Base-by-base conservation (phyloP, 2,329 filamentous ascomycete species). In the Aspergillus aculeatus region DNA sequence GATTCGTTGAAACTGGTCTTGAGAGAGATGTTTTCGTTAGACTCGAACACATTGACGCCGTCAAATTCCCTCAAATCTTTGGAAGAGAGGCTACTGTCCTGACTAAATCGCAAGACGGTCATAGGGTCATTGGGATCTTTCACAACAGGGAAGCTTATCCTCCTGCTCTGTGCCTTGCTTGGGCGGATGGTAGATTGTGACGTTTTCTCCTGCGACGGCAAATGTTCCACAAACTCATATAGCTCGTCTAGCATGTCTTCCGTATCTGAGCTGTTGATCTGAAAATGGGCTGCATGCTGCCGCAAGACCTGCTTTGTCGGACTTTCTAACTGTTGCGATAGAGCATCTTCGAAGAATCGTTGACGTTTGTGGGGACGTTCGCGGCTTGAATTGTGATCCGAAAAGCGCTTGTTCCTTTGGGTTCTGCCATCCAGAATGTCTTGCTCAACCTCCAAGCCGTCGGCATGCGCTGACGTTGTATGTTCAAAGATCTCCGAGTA, bases 101-200 rank as follows among this genome's bases (percentile, higher is more conserved):
- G 90, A 68, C 89, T 92, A 31, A 91, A 78, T 49, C 87, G 85
- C 50, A 86, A 66, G 29, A 82, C 79, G 0, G 88, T 90, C 60
- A 81, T 81, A 5, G 85, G 83, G 66, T 91, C 86, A 66, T 86
- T 83, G 1, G 88, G 84, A 66, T 94, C 86, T 75, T 96, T 96
- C 23, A 94, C 90, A 12, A 92, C 84, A 1, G 89, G 84, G 68
- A 92, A 96, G 29, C 82, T 82, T 26, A 92, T 78, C 23, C 79
- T 81, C 62, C 81, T 69, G 64, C 76, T 72, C 64, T 76, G 63
- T 59, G 73, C 66, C 23, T 59, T 56, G 6, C 70, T 75, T 49
- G 62, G 50, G 57, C 69, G 64, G 54, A 65, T 50, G 52, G 69
- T 68, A 50, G 59, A 62, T 58, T 71, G 70, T 3, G 68, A 71